Base-by-base conservation (phyloP, 2,329 filamentous ascomycete genomes). In the Thielaviopsis punctulata region DNA sequence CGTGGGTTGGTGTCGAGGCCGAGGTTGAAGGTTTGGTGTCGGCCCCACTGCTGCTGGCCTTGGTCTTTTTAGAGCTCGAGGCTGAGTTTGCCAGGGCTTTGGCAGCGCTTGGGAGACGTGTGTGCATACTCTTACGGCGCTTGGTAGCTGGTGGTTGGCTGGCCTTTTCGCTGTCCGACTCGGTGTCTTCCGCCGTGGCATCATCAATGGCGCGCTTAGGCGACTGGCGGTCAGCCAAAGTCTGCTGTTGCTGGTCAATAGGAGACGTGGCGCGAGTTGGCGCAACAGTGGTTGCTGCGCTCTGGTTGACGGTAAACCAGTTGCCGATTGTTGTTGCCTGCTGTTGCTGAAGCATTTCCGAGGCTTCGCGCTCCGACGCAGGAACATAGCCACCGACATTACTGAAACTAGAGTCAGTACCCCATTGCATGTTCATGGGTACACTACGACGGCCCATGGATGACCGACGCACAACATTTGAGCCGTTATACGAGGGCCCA, bases 341-440 rank as follows among this genome's bases (percentile, higher is more conserved):
- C 30, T 72, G 69, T 55, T 73, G 70, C 36, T 76, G 72, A 27
- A 80, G 52, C 8, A 51, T 45, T n/a, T 41, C 27, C 3, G 52
- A 47, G 15, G 52, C 43, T 21, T 81, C 78, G 58, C 76, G 72
- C 54, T 72, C 66, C 6, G 73, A 69, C 9, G 69, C 68, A 1
- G 79, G 74, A 6, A 76, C 66, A 59, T 80, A 86, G n/a, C 71
- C 73, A 58, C 77, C 75, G 5, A 70, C 62, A 21, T 66, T 64
- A 56, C 68, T 72, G 61, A 86, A 86, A 53, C 69, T 76, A n/a
- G 72, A 63, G 62, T 86, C 82, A 1, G 82, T 82, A 9, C 82
- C 82, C 75, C 79, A 86, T 56, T 76, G 75, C 45, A 83, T 69
- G 50, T 74, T 54, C 36, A 46, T 41, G n/a, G 45, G 45, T 4